Evolutionary conservation across 1,284 basidiomycete genomes (phyloP).

Genomic region (Spongispora temasekensis): DNA sequence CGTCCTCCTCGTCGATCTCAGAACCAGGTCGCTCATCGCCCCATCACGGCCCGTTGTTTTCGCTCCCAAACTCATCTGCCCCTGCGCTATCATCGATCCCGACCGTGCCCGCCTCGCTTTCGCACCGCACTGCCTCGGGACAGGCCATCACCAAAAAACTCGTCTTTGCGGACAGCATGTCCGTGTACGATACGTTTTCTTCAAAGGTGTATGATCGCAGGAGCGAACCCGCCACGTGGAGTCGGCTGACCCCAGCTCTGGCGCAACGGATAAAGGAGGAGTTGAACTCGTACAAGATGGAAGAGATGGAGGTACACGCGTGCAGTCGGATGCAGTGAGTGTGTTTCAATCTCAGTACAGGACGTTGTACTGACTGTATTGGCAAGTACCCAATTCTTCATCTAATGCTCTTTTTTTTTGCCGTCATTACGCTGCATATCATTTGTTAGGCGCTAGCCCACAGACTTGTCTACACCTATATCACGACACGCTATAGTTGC

Average conservation of each 20-base stretch:
- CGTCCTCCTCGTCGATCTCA: conserved; percentile 19
- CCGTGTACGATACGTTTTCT: conserved; percentile 95
- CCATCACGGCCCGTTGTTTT: conserved; percentile 52
- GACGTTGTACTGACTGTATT: not conserved
- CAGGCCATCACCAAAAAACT: conserved; percentile 71
- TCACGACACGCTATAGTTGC: conserved; percentile 21
- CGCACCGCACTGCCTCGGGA: conserved; percentile 66
- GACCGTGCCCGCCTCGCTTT: conserved; percentile 48
- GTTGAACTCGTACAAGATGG: conserved; percentile 96
- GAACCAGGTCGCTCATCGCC: conserved; percentile 35
- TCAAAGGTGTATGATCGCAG: conserved; percentile 89
- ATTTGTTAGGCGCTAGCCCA: conserved; percentile 34
- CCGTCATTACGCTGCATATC: conserved; percentile 29
- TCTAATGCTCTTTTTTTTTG: conserved; percentile 28
- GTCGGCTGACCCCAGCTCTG: conserved; percentile 89
- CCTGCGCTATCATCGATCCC: conserved; percentile 75
- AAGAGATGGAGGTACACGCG: conserved; percentile 96
- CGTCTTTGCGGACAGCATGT: conserved; percentile 89
- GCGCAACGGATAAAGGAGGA: conserved; percentile 97
- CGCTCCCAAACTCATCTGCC: conserved; percentile 84
- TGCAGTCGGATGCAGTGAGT: conserved; percentile 83
- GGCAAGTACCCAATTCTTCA: conserved; percentile 35
- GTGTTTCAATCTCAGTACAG: not conserved
- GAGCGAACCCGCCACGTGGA: conserved; percentile 96
- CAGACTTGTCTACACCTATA: conserved; percentile 28